These are phyloP conservation scores for thale cress (Arabidopsis thaliana) DNA, from an alignment of 345 rosid species.

Conservation along the genomic window TAIR10.1 NC_003075.7:13640501-13641000, in stretches of 20 bases:
- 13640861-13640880: slow-evolving; percentile 1
- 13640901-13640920: neutral
- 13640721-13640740: slow-evolving; percentile 48
- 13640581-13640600: slow-evolving; percentile 73
- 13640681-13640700: slow-evolving; percentile 49
- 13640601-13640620: slow-evolving; percentile 93
- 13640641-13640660: slow-evolving; percentile 41
- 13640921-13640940: neutral
- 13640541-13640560: slow-evolving; percentile 95
- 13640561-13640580: slow-evolving; percentile 52
- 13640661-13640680: slow-evolving; percentile 57
- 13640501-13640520: slow-evolving; percentile 94
- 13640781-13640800: slow-evolving; percentile 93
- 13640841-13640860: neutral
- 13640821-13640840: slow-evolving; percentile 39
- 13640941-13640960: neutral
- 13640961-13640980: neutral
- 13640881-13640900: neutral
- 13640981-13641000: neutral
- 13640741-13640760: slow-evolving; percentile 83
- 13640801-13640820: slow-evolving; percentile 96
- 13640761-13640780: slow-evolving; percentile 87
- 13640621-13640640: slow-evolving; percentile 56
- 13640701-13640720: slow-evolving; percentile 62
- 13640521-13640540: slow-evolving; percentile 85